Conservation (phyloP, 2,329 filamentous ascomycete genomes). For the Pezicula carpinea region DNA sequence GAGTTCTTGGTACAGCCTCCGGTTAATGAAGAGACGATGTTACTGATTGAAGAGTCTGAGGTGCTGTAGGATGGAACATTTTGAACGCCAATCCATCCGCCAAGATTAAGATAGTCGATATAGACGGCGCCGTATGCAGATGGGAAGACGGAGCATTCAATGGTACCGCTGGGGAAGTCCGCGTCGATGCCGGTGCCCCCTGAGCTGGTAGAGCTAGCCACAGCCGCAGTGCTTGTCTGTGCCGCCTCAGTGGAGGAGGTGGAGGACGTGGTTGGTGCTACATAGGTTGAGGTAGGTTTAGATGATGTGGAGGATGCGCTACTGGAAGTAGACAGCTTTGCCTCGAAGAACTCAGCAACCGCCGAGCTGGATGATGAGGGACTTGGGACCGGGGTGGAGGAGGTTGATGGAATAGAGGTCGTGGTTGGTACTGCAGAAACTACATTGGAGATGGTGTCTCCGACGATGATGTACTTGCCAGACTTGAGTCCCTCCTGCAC, state of each 20-base stretch:
- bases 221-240: conserved; percentile 28
- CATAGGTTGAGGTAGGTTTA: conserved; percentile 30
- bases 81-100: conserved; percentile 80
- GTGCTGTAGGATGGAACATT: conserved; percentile 47
- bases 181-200: conserved; percentile 48
- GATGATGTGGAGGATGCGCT: conserved; percentile 18
- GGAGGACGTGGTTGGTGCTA: conserved; percentile 32
- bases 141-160: conserved; percentile 72
- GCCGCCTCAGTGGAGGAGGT: conserved; percentile 35
- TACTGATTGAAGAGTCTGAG: conserved; percentile 50
- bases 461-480: conserved; percentile 64
- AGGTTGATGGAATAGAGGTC: conserved; percentile 22
- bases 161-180: conserved; percentile 70
- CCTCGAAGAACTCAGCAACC: conserved; percentile 10
- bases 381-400: conserved; percentile 15
- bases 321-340: conserved; percentile 2
- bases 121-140: conserved; percentile 73
- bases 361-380: conserved; percentile 2
- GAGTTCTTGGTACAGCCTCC: conserved; percentile 57
- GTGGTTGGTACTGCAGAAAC: conserved; percentile 32
- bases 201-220: conserved; percentile 24
- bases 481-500: conserved; percentile 68
- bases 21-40: conserved; percentile 58
- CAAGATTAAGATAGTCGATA: conserved; percentile 62
- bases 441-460: conserved; percentile 45